Base-by-base conservation (phyloP, 345 rosid species). In the Camelina laxa region DNA sequence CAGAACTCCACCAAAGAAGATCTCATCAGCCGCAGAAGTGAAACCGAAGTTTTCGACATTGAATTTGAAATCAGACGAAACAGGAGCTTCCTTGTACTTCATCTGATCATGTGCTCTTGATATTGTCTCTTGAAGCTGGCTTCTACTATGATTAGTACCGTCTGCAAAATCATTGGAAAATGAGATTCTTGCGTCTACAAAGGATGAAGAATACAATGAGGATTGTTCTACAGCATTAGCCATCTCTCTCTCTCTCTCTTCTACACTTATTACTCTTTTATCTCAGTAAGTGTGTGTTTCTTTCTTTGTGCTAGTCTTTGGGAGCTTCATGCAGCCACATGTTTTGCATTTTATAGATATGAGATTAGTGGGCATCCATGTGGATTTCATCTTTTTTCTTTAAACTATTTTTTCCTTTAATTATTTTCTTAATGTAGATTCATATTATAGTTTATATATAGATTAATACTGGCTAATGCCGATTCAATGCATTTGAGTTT, bases 11-110 rank as follows among this genome's bases (percentile, higher is more conserved):
- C 90, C 80, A 35, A 70, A 70, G 80, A 77, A 84, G 84, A 92
- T 87, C 76, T 90, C 87, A 81, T 92, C 90, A 73, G 87, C 96
- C 1, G 98, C 95, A 24, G 98, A 93, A 39, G 95, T 84, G 86
- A 90, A 86, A 74, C 75, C 62, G 66, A 75, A 69, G 69, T 84
- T 81, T 35, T 80, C 80, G 8, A 85, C 88, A 1, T 85, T 80
- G 82, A 92, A 92, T 56, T 86, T 89, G 70, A 92, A 92, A 76
- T 92, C 98, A 1, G 90, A 81, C 13, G 98, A 87, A 11, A 87
- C 95, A 4, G 98, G 97, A 27, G 91, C 97, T 80, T 93, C 98
- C 56, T 83, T 90, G 60, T 90, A 88, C 50, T 73, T 85, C 55
- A 61, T 64, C 56, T 67, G 60, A 11, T 70, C 75, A 1, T 69